Evolutionary conservation across 202 grass and related monocot genomes (phyloP).

Genomic region (Sporobolus alterniflorus): DNA sequence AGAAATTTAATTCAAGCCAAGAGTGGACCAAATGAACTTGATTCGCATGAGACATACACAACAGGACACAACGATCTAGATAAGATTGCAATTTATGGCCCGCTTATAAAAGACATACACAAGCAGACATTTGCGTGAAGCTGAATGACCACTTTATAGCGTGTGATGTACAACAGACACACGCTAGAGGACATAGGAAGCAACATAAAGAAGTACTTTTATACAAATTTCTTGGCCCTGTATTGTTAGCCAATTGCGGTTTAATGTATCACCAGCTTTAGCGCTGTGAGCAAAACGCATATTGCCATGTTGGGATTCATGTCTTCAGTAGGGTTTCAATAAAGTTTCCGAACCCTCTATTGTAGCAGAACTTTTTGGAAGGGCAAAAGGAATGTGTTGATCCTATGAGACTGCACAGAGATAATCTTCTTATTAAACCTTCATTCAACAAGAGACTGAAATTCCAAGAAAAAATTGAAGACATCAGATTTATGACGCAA

Average conservation of each 20-base stretch:
- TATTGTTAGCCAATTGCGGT: constrained; percentile 26
- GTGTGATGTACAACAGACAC: constrained; percentile 22
- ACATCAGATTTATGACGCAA: too few relatives aligned
- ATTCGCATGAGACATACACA: constrained; percentile 45
- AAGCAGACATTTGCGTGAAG: constrained; percentile 38
- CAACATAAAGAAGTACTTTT: constrained; percentile 4
- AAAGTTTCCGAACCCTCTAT: too few relatives aligned
- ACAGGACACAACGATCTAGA: constrained; percentile 20
- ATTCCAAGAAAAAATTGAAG: too few relatives aligned
- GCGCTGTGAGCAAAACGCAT: constrained; percentile 21
- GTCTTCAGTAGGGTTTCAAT: background rate
- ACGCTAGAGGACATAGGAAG: constrained; percentile 28
- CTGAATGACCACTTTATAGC: constrained; percentile 50
- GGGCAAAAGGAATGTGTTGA: constrained; percentile 24
- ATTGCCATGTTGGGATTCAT: background rate
- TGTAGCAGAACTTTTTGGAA: constrained; percentile 1
- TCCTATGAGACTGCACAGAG: too few relatives aligned
- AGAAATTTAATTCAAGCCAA: background rate
- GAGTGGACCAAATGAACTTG: constrained; percentile 41
- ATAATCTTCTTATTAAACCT: too few relatives aligned
- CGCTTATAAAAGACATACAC: constrained; percentile 44
- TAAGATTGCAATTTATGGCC: constrained; percentile 12
- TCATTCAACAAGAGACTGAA: too few relatives aligned
- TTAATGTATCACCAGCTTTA: constrained; percentile 41
- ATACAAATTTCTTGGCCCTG: constrained; percentile 2